Conservation (phyloP, 1,284 basidiomycete species). For the Apiotrichum gamsii region DNA sequence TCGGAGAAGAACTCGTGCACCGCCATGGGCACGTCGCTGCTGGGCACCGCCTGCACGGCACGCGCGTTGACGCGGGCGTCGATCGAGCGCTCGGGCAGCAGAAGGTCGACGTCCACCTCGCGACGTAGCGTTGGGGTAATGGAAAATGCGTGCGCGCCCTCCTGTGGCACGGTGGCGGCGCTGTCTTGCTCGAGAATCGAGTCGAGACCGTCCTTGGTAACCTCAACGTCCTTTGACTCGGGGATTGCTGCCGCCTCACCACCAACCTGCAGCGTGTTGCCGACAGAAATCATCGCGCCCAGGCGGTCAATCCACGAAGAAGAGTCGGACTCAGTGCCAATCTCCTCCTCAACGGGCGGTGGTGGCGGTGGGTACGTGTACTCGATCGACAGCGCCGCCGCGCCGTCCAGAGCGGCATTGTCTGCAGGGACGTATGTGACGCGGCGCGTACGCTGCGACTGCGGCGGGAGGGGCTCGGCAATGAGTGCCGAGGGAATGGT, state of each 20-base stretch:
- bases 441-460: conserved; percentile 6
- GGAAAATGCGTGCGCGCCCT: neutral
- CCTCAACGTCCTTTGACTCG: conserved; percentile 3
- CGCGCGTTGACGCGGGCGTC: conserved; percentile 8
- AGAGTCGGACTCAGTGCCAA: neutral
- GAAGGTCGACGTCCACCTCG: conserved; percentile 5
- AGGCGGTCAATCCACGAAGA: conserved; percentile 9
- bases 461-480: conserved; percentile 6
- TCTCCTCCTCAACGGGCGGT: too few relatives aligned
- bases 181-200: conserved; percentile 4
- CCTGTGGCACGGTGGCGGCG: neutral
- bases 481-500: conserved; percentile 16
- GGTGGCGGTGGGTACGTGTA: conserved; percentile 13
- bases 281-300: conserved; percentile 1
- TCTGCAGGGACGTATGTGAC: conserved; percentile 8
- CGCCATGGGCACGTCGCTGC: neutral
- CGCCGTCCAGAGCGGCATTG: neutral
- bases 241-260: neutral
- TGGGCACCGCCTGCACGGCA: neutral
- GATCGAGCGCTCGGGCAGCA: conserved; percentile 11
- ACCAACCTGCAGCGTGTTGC: neutral
- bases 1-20: conserved; percentile 8
- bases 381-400: neutral
- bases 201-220: conserved; percentile 1
- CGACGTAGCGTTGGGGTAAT: neutral